Conservation (phyloP, 208 protist genomes). For the Kentomonas sorsogonicus region DNA sequence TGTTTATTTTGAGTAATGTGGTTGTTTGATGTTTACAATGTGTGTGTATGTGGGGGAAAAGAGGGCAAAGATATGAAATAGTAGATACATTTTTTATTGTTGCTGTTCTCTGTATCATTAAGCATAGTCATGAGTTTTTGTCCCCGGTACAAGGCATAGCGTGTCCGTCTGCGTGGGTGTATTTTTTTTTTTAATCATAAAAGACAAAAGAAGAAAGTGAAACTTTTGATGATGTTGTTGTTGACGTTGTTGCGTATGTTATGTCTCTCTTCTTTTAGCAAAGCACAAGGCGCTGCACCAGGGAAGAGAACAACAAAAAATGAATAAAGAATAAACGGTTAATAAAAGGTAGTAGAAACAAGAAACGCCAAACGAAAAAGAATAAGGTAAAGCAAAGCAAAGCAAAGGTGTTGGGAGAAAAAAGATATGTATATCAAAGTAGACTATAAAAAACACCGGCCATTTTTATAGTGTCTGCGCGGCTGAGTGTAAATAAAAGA, state of each 20-base stretch:
- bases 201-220: too few species aligned
- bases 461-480: background rate
- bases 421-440: conserved; percentile 2
- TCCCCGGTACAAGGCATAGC: too few species aligned
- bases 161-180: too few species aligned
- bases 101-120: too few species aligned
- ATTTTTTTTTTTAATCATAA: too few species aligned
- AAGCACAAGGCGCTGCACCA: background rate
- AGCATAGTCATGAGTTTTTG: too few species aligned
- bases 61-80: too few species aligned
- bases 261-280: background rate
- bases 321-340: conserved; percentile 13
- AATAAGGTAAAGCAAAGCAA: conserved; percentile 8
- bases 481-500: background rate
- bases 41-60: conserved; percentile 7
- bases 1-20: background rate
- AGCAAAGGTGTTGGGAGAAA: background rate
- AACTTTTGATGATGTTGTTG: too few species aligned
- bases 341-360: conserved; percentile 14
- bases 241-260: conserved; percentile 3
- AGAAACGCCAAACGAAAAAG: background rate
- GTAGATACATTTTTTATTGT: too few species aligned
- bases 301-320: conserved; percentile 17
- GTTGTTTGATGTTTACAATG: background rate
- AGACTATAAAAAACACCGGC: background rate